Percentiles rank a stretch among this genome's conserved stretches.
These are phyloP conservation scores for Penicillium mononematosum DNA, from an alignment of 495 filamentous ascomycete genomes.

Conservation along the genomic window DNA sequence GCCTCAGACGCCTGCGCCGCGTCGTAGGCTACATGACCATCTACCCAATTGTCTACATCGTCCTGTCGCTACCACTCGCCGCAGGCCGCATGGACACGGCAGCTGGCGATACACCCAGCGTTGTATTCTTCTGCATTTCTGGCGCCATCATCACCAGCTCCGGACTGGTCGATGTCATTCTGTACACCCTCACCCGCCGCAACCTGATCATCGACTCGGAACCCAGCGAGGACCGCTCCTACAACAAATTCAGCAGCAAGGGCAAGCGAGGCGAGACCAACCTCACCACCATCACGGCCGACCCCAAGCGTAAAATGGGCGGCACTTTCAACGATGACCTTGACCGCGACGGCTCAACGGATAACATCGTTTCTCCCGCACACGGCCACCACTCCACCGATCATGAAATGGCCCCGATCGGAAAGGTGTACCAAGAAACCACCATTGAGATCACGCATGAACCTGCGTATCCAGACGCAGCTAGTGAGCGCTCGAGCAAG, in stretches of 20 bases:
- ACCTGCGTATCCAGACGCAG: slow-evolving; percentile 35
- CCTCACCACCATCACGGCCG: slow-evolving; percentile 37
- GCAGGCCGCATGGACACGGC: slow-evolving; percentile 66
- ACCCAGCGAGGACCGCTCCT: slow-evolving; percentile 38
- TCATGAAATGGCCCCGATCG: slow-evolving; percentile 35
- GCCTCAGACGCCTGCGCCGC: slow-evolving; percentile 41
- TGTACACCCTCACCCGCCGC: slow-evolving; percentile 69
- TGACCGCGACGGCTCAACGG: slow-evolving; percentile 39
- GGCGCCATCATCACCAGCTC: slow-evolving; percentile 72
- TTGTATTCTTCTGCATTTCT: slow-evolving; percentile 64
- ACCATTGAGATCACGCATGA: slow-evolving; percentile 47
- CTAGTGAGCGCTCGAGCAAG: slow-evolving; percentile 35
- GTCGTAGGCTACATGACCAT: slow-evolving; percentile 69
- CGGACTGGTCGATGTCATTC: slow-evolving; percentile 69
- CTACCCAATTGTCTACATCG: slow-evolving; percentile 71
- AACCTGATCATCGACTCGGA: slow-evolving; percentile 47
- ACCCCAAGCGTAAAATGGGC: slow-evolving; percentile 27
- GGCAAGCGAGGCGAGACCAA: slow-evolving; percentile 31
- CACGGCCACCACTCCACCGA: slow-evolving; percentile 8
- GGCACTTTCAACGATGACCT: slow-evolving; percentile 21
- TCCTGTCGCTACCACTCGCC: slow-evolving; percentile 70
- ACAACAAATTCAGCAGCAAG: slow-evolving; percentile 36
- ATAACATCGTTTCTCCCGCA: slow-evolving; percentile 36
- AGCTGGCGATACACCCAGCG: slow-evolving; percentile 50
- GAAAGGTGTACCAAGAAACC: slow-evolving; percentile 48